Evolutionary conservation across 441 rosid genomes (phyloP).

Genomic region (Euphorbia neoarborescens): DNA sequence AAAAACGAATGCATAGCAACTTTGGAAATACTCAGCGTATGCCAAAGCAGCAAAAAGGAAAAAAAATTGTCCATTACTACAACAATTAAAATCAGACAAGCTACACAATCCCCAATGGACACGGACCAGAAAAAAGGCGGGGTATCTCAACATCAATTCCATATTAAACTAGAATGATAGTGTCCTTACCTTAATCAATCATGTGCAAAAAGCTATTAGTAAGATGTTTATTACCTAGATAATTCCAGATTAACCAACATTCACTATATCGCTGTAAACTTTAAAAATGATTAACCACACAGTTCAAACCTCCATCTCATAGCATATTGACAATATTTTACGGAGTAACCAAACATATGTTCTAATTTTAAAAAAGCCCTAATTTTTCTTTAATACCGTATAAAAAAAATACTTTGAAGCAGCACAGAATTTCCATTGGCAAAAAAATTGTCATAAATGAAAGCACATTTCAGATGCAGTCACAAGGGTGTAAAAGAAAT

Average conservation of each 20-base stretch:
- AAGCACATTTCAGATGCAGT: background rate
- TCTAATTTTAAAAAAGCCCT: background rate
- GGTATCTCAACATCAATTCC: slow-evolving; percentile 1
- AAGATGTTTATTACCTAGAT: background rate
- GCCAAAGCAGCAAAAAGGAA: background rate
- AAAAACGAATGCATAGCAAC: background rate
- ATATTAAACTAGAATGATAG: background rate
- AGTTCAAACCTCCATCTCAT: slow-evolving; percentile 8
- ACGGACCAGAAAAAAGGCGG: background rate
- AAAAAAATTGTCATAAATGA: background rate
- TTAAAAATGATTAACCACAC: background rate
- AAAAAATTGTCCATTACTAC: background rate
- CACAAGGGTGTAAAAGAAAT: background rate
- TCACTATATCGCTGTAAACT: background rate
- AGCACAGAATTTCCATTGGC: background rate
- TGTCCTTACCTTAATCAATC: background rate
- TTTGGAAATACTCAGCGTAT: background rate
- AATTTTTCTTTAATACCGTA: background rate
- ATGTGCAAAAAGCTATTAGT: background rate
- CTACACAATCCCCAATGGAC: background rate
- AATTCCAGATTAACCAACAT: background rate
- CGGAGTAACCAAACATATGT: background rate
- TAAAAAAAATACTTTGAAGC: background rate
- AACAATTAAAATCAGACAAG: background rate
- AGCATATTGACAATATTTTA: background rate